A percentile compares a stretch with the other conserved stretches of the same genome.
Conservation (phyloP, 441 rosid species). For the Croton laevigatus region DNA sequence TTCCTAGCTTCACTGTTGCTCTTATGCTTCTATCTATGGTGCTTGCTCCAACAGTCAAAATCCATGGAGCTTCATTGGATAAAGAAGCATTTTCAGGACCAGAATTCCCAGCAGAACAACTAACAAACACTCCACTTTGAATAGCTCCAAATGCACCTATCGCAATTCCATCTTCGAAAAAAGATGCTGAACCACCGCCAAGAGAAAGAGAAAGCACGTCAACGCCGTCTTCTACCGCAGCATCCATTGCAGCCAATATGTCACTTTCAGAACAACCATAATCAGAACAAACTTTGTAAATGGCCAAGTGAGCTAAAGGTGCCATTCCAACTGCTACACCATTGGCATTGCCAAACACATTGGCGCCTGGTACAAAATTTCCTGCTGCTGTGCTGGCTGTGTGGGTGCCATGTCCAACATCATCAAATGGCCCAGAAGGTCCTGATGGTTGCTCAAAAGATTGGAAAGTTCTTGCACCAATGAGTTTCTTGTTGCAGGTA, state of each 20-base stretch:
- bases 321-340: constrained; percentile 87
- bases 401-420: constrained; percentile 73
- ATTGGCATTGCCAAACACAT: constrained; percentile 54
- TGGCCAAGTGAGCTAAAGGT: constrained; percentile 70
- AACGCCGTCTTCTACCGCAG: constrained; percentile 67
- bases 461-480: constrained; percentile 42
- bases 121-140: constrained; percentile 43
- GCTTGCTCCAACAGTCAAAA: constrained; percentile 53
- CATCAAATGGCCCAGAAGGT: constrained; percentile 36
- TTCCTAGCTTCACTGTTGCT: constrained; percentile 48
- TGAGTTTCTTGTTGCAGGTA: constrained; percentile 50
- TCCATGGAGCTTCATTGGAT: constrained; percentile 50
- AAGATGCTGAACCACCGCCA: constrained; percentile 37
- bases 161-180: constrained; percentile 37
- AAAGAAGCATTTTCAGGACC: constrained; percentile 40
- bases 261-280: constrained; percentile 49
- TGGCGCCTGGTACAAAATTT: constrained; percentile 49
- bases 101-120: constrained; percentile 53
- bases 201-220: constrained; percentile 66
- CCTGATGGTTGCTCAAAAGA: not conserved
- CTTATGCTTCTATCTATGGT: constrained; percentile 52
- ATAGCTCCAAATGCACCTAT: constrained; percentile 57
- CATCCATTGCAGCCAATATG: constrained; percentile 50
- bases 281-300: constrained; percentile 58
- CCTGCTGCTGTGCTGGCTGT: constrained; percentile 80